Percentiles rank a stretch among this genome's conserved stretches.
These are phyloP conservation scores for Cryptococcus sp. DNA, from an alignment of 1,284 basidiomycete species.

Conservation along the genomic window DNA sequence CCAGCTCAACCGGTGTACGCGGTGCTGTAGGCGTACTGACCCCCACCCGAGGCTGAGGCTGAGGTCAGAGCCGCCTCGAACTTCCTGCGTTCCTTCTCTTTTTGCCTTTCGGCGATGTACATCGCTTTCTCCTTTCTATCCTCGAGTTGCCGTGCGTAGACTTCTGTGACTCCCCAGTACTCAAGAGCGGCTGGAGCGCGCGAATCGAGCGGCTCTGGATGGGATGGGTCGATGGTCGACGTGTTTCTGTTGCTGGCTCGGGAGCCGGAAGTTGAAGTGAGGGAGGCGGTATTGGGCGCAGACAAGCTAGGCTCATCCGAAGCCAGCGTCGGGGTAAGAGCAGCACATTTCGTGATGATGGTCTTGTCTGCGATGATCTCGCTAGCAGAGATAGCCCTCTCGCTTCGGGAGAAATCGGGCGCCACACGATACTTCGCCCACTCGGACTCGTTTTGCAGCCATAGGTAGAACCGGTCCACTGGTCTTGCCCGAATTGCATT, in stretches of 20 bases:
- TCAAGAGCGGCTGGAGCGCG: constrained; percentile 16
- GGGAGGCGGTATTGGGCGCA: no score
- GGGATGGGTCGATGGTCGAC: constrained; percentile 16
- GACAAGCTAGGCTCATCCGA: neutral
- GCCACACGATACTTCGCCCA: constrained; percentile 6
- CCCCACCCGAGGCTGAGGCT: neutral
- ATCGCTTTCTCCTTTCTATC: constrained; percentile 16
- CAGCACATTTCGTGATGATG: no score
- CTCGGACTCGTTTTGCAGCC: constrained; percentile 9
- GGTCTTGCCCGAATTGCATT: constrained; percentile 6
- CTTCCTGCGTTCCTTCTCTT: constrained; percentile 7
- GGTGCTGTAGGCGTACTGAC: no score
- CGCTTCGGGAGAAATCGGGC: neutral
- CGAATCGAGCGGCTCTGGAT: constrained; percentile 16
- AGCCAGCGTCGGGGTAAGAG: neutral
- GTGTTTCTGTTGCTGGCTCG: no score
- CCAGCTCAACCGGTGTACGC: no score
- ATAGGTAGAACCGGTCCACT: constrained; percentile 16
- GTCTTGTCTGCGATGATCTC: no score
- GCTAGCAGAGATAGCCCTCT: neutral
- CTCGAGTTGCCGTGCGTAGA: constrained; percentile 15
- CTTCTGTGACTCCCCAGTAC: constrained; percentile 26
- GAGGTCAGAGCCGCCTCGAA: neutral
- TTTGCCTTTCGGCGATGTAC: constrained; percentile 16
- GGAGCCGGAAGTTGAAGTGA: no score